Evolutionary conservation across 2,329 filamentous ascomycete species (phyloP), one percentile per base, ranked within the genome.

Genomic region (Sporothrix pseudoabietina): DNA sequence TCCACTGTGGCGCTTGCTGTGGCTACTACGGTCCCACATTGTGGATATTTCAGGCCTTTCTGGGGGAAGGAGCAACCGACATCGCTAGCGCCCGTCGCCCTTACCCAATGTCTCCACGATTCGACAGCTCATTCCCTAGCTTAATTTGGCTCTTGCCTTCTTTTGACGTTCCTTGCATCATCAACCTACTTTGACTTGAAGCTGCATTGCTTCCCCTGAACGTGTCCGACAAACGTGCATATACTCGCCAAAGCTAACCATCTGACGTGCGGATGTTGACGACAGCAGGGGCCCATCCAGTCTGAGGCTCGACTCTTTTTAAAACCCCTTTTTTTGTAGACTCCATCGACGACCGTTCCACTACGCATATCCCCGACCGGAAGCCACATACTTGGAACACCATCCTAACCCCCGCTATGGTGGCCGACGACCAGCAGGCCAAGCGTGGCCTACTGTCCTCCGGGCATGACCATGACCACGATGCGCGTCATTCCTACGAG

Each of bases 401-500:
- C 19, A 12, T 4, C 14, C 19, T 30, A 16, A 8, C 9, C 8
- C n/a, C n/a, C 16, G 52, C 16, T 0, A 65, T 70, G 72, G 26
- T 22, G 4, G n/a, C 16, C 9, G 61, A 71, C 52, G 55, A 71
- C 10, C 68, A 55, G 47, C 68, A 55, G 47, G 66, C 70, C 47
- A 59, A 54, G 22, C 73, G 66, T 41, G 65, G 71, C 22, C 49
- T 74, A 10, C 49, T 74, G 32, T 69, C 70, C 14, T 41, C 35
- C 10, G 59, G 35, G 9, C 30, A 14, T 10, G 49, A 35, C 19
- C 26, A n/a, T 30, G 49, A 59, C 30, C n/a, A 30, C 6, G n/a
- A n/a, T 16, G n/a, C 26, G 22, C 66, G 55, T 47, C 16, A 30
- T 1, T 73, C 72, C 14, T 75, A 57, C 59, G 71, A 75, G 52